Base-by-base conservation (phyloP, 306 rosid genomes). In the Clitoria ternatea region DNA sequence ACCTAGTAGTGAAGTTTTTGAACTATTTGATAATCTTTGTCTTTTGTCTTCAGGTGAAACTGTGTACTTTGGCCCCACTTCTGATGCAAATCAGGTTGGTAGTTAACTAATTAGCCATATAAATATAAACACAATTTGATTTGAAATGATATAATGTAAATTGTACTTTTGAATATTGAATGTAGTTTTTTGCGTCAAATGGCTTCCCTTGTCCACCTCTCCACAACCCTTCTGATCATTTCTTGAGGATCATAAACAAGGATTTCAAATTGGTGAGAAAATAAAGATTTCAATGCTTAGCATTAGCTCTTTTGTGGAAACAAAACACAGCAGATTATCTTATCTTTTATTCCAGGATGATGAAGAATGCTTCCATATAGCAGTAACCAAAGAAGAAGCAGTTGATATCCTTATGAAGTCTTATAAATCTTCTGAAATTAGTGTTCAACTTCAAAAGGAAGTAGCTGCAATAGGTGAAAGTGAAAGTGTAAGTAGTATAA, bases 191-290 rank as follows among this genome's bases (percentile, higher is more conserved):
- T 45, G 80, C 81, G 40, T 71, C 84, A 30, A 79, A 72, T 68
- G 85, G 87, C 61, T 87, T 82, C 42, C 89, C 85, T 1, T 87
- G 92, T 19, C 84, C 87, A 48, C 49, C 72, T 7, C 73, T 80
- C 42, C 77, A 78, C 39, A 87, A 84, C 26, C 89, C 87, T 23
- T 76, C 89, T 14, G 92, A 87, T 68, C 92, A 87, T 68, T 87
- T 72, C 65, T 77, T 87, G 13, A 80, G 76, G 69, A 87, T 79
- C 17, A 77, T 84, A 39, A 87, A 87, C 81, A 87, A 84, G 76
- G 87, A 87, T 72, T 87, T 87, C 20, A 77, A 80, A 39, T 22
- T 13, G 57, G 92, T 84, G 68, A 67, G 85, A 53, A 20, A 14
- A 43, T 5, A 29, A n/a, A 32, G 8, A 2, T 44, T 32, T 43